Base-by-base conservation (phyloP, 2,329 filamentous ascomycete species). In the Penicillium sp. region DNA sequence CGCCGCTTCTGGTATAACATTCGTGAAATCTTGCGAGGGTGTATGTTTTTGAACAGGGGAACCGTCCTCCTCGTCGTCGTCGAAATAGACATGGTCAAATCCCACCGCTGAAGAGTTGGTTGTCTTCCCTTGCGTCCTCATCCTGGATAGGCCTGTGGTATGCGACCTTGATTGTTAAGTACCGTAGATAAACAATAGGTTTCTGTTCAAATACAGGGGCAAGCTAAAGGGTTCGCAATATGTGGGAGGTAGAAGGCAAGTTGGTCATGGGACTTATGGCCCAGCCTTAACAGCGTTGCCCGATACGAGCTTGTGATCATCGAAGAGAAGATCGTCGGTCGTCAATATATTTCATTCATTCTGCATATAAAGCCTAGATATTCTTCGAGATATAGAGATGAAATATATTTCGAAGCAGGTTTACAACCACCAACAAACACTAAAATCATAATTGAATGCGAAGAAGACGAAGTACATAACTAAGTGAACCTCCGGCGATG, bases 291-390 rank as follows among this genome's bases (percentile, higher is more conserved):
- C 31, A 56, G 15, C 10, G 35, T 49, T 37, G 53, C 53, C 53
- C 40, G 25, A 51, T 45, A 46, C 54, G 40, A 52, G 54, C 31
- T 47, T 27, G 54, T 46, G 54, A 43, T 49, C 21, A 23, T 17
- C 4, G 17, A 42, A 35, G 33, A 19, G 3, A 50, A 37, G 29
- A 45, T 55, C 29, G 15, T 37, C 37, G 37, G 27, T 38, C 15
- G 27, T 38, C 15, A 42, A 51, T 17, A 33, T 13, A 33, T 33
- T 25, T 27, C n/a, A 8, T 29, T 35, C 41, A 45, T 46, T 46
- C 21, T 38, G 13, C n/a, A 15, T 12, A 37, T 27, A 29, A 47
- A 47, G 23, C 37, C 3, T 42, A 17, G 9, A 25, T 2, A 25
- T 38, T 13, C 1, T 9, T 38, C 9, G 10, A 38, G 1, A 15